A percentile compares a stretch with the other conserved stretches of the same genome.
Evolutionary conservation across 768 basidiomycete species (phyloP).

Genomic region (Auricularia sp.): DNA sequence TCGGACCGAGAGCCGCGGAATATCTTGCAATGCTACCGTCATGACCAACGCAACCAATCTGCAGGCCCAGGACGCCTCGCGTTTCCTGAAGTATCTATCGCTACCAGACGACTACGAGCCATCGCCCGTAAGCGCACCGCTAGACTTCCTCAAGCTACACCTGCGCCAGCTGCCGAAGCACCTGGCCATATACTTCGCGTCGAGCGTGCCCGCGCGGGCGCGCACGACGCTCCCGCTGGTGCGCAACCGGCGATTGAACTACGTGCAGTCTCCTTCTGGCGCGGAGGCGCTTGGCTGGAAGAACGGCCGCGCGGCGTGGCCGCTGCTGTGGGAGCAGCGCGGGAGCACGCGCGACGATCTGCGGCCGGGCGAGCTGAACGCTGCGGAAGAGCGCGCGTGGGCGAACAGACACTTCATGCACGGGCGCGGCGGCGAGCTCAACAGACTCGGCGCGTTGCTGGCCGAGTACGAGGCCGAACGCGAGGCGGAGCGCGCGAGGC

Average conservation of each 20-base stretch:
- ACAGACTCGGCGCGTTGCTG: constrained; percentile 37
- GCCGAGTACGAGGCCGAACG: constrained; percentile 72
- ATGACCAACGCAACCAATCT: no score
- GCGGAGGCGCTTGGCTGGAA: constrained; percentile 48
- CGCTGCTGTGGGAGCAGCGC: constrained; percentile 46
- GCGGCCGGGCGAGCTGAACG: constrained; percentile 35
- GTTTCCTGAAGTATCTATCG: constrained; percentile 41
- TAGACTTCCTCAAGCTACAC: constrained; percentile 53
- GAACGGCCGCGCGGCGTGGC: constrained; percentile 50
- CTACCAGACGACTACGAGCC: constrained; percentile 51
- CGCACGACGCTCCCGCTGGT: constrained; percentile 53
- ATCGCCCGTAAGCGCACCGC: constrained; percentile 44
- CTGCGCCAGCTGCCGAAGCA: constrained; percentile 58
- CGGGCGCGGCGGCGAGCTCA: constrained; percentile 58
- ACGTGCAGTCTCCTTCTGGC: constrained; percentile 31
- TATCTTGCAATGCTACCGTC: no score
- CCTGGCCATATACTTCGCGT: constrained; percentile 35
- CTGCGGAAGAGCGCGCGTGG: constrained; percentile 61
- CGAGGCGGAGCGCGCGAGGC: constrained; percentile 49
- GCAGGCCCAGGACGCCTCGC: neutral
- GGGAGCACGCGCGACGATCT: constrained; percentile 19
- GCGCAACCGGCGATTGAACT: constrained; percentile 63
- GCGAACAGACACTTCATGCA: constrained; percentile 49
- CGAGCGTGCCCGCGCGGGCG: constrained; percentile 45
- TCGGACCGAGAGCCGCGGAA: no score